phyloP scores from a whole-genome alignment of 345 rosid species.

The Diplotaxis tenuifolia region DNA sequence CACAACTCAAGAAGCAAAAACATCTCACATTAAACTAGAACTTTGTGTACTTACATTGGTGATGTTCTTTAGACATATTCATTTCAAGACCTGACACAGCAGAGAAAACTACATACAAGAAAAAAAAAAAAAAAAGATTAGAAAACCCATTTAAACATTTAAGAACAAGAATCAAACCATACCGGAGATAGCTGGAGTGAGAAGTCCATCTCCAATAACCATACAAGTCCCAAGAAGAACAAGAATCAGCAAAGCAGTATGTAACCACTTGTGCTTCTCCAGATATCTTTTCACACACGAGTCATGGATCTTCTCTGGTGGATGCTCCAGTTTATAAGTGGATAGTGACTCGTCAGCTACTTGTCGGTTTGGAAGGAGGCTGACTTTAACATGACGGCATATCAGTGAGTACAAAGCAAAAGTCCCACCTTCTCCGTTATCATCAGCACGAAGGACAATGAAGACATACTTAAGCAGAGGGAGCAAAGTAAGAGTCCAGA shows the following conservation, averaged over 20 bases:
- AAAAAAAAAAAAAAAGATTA: background rate
- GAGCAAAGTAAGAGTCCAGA: slow-evolving; percentile 90
- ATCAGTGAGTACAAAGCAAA: slow-evolving; percentile 87
- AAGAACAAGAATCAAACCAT: slow-evolving; percentile 17
- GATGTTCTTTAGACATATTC: slow-evolving; percentile 86
- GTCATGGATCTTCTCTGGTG: slow-evolving; percentile 58
- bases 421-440: slow-evolving; percentile 99
- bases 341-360: slow-evolving; percentile 89
- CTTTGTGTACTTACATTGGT: slow-evolving; percentile 62
- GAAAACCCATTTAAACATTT: background rate
- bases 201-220: slow-evolving; percentile 98
- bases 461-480: no score
- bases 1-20: slow-evolving; percentile 10
- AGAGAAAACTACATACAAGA: slow-evolving; percentile 64
- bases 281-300: slow-evolving; percentile 65
- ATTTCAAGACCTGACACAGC: slow-evolving; percentile 97
- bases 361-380: slow-evolving; percentile 95
- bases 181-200: slow-evolving; percentile 98
- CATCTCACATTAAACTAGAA: slow-evolving; percentile 6
- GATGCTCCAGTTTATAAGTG: slow-evolving; percentile 81
- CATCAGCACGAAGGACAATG: slow-evolving; percentile 97
- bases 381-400: slow-evolving; percentile 91
- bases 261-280: slow-evolving; percentile 79
- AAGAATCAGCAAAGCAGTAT: slow-evolving; percentile 81
- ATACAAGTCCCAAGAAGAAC: slow-evolving; percentile 99